These are phyloP conservation scores for Phytopythium montanum DNA, from an alignment of 352 stramenopile species.

Conservation along the genomic window DNA sequence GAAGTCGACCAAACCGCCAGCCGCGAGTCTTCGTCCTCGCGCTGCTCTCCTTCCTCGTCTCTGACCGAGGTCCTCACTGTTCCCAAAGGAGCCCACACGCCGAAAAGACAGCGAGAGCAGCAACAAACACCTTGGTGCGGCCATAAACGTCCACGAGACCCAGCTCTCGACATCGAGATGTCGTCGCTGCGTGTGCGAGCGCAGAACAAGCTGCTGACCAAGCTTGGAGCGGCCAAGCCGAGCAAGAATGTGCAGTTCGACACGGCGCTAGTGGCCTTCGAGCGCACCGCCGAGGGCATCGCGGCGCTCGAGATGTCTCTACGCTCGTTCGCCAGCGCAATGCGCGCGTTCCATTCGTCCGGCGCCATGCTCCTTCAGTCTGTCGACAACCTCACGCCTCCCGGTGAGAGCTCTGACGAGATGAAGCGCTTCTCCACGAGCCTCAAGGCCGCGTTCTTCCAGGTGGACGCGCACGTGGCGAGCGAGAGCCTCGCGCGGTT, in stretches of 20 bases:
- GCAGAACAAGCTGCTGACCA: slow-evolving; percentile 77
- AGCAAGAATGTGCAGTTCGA: slow-evolving; percentile 83
- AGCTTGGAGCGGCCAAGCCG: slow-evolving; percentile 60
- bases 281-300: slow-evolving; percentile 46
- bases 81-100: not conserved
- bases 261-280: slow-evolving; percentile 52
- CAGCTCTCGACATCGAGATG: slow-evolving; percentile 27
- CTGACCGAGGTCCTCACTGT: not conserved
- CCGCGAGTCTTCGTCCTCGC: not conserved
- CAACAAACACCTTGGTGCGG: not conserved
- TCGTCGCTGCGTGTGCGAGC: slow-evolving; percentile 70
- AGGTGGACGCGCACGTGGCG: slow-evolving; percentile 54
- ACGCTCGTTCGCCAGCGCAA: slow-evolving; percentile 46
- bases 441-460: slow-evolving; percentile 52
- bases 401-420: slow-evolving; percentile 27
- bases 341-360: slow-evolving; percentile 58
- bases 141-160: not conserved
- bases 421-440: slow-evolving; percentile 63
- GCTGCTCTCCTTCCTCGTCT: not conserved
- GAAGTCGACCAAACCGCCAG: not conserved
- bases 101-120: not conserved
- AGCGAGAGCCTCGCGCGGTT: slow-evolving; percentile 47
- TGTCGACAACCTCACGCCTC: slow-evolving; percentile 41
- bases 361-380: slow-evolving; percentile 49
- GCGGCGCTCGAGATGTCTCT: slow-evolving; percentile 44